phyloP scores from a whole-genome alignment of 106 monocot species.

The Platanthera zijinensis region DNA sequence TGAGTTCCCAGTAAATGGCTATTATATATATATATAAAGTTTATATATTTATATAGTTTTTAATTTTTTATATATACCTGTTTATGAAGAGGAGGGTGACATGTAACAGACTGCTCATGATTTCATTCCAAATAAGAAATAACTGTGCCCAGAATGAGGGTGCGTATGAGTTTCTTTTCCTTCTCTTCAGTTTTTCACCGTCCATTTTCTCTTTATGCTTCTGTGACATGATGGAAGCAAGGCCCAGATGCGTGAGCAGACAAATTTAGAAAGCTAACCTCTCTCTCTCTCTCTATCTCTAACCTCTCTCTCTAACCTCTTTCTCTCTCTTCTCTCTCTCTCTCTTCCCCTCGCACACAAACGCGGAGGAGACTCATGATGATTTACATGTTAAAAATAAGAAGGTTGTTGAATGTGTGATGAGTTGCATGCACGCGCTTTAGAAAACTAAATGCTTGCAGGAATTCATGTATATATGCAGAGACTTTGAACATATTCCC shows the following conservation, averaged over 20 bases:
- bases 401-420: neutral
- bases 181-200: neutral
- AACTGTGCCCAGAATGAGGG: neutral
- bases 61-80: neutral
- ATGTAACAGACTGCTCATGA: conserved; percentile 5
- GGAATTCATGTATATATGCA: conserved; percentile 67
- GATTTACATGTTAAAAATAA: no score
- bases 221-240: conserved; percentile 1
- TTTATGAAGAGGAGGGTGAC: neutral
- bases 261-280: conserved; percentile 3
- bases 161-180: neutral
- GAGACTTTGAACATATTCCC: conserved; percentile 88
- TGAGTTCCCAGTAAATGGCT: no score
- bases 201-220: neutral
- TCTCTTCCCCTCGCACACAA: neutral
- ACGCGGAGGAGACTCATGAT: neutral
- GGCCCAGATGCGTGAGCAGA: neutral
- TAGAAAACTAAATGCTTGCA: conserved; percentile 40
- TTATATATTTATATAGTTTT: neutral
- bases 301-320: no score
- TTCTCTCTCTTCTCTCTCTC: neutral
- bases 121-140: conserved; percentile 6
- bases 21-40: no score
- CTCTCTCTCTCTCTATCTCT: conserved; percentile 6
- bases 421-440: conserved; percentile 18